Evolutionary conservation across 1,284 basidiomycete species (phyloP).

Genomic region (Cutaneotrichosporon sp.): DNA sequence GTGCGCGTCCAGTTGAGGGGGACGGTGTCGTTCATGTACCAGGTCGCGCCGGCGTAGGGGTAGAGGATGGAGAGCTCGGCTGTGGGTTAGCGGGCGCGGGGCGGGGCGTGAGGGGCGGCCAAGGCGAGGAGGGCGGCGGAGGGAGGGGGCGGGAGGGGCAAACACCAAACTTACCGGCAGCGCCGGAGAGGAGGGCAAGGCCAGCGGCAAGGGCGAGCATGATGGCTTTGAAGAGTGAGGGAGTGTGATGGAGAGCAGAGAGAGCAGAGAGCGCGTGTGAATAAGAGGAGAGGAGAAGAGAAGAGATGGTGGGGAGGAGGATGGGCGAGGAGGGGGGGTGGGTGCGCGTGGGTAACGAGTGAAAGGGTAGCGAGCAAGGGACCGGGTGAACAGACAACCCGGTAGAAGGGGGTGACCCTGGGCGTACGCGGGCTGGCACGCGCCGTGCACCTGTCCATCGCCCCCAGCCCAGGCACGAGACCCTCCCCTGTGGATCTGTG

Average conservation of each 20-base stretch:
- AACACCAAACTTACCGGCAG: conserved; percentile 27
- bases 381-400: too few relatives aligned
- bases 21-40: conserved; percentile 50
- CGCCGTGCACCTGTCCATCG: too few relatives aligned
- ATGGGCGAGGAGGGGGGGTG: not conserved
- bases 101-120: conserved; percentile 1
- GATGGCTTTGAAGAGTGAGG: not conserved
- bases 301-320: not conserved
- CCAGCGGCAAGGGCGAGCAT: conserved; percentile 25
- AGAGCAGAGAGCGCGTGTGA: not conserved
- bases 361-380: too few relatives aligned
- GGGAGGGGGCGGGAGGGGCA: not conserved
- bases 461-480: too few relatives aligned
- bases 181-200: conserved; percentile 24
- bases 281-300: not conserved
- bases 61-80: conserved; percentile 42
- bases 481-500: too few relatives aligned
- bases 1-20: conserved; percentile 47
- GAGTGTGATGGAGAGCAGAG: not conserved
- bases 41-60: conserved; percentile 38
- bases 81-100: conserved; percentile 11
- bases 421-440: too few relatives aligned
- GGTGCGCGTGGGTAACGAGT: too few relatives aligned
- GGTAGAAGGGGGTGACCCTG: too few relatives aligned
- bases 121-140: conserved; percentile 17